A percentile compares a stretch with the other conserved stretches of the same genome.
These are phyloP conservation scores for Smallanthus sonchifolius DNA, from an alignment of 129 eudicot genomes.

Conservation along the genomic window DNA sequence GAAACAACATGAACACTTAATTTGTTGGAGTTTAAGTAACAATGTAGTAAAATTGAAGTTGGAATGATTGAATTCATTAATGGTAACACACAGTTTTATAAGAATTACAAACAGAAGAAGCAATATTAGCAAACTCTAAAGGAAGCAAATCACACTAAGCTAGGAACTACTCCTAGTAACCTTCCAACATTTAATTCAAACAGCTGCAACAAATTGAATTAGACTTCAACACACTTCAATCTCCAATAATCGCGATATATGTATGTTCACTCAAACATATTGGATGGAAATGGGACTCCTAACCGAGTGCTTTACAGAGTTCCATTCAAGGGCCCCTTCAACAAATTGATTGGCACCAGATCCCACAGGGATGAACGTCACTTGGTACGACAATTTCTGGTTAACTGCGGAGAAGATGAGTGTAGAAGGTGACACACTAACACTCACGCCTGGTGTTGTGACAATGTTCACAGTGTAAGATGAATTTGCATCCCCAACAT, in stretches of 20 bases:
- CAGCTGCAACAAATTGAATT: no score
- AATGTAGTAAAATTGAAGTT: no score
- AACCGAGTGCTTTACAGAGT: slow-evolving; percentile 29
- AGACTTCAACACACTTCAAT: no score
- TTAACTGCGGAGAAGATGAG: slow-evolving; percentile 31
- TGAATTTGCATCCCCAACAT: slow-evolving; percentile 48
- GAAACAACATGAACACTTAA: no score
- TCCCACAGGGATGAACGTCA: slow-evolving; percentile 15
- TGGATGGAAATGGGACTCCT: slow-evolving; percentile 36
- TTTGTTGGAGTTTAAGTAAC: no score
- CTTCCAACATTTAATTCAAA: no score
- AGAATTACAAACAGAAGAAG: no score
- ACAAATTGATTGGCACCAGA: background rate
- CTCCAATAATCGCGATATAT: background rate
- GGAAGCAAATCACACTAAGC: no score
- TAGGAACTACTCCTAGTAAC: no score
- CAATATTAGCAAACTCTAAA: no score
- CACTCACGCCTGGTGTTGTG: slow-evolving; percentile 14
- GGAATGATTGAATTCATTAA: no score
- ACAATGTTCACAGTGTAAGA: slow-evolving; percentile 17
- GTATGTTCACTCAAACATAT: slow-evolving; percentile 15
- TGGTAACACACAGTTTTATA: no score
- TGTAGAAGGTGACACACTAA: slow-evolving; percentile 29
- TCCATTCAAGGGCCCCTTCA: slow-evolving; percentile 33
- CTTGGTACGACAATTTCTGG: slow-evolving; percentile 34